Percentiles rank a stretch among this genome's conserved stretches.
These are phyloP conservation scores for Verticillium zaregamsianum DNA, from an alignment of 2,329 filamentous ascomycete species.

Conservation along the genomic window DNA sequence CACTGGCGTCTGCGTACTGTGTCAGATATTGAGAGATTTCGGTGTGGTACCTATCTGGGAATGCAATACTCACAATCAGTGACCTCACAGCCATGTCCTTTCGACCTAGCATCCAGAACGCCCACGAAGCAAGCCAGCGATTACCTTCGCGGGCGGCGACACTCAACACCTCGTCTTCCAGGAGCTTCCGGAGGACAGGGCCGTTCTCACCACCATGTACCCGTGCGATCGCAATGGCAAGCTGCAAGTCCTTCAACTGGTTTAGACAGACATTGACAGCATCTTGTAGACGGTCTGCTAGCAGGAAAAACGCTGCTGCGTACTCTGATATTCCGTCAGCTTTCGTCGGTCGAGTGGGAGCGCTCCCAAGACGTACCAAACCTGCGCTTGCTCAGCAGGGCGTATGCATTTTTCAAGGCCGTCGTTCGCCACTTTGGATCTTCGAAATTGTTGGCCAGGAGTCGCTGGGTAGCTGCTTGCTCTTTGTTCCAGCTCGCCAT, in stretches of 20 bases:
- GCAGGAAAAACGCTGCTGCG: slow-evolving; percentile 89
- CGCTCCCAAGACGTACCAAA: slow-evolving; percentile 57
- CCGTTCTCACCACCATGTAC: slow-evolving; percentile 86
- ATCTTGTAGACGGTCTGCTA: slow-evolving; percentile 80
- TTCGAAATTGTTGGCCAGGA: slow-evolving; percentile 87
- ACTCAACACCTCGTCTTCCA: slow-evolving; percentile 75
- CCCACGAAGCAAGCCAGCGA: slow-evolving; percentile 92
- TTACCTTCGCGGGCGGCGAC: slow-evolving; percentile 78
- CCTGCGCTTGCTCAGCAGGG: slow-evolving; percentile 81
- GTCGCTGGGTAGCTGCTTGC: slow-evolving; percentile 71
- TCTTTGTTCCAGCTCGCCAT: slow-evolving; percentile 90
- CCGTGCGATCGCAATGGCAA: slow-evolving; percentile 82
- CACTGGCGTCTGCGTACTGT: slow-evolving; percentile 64
- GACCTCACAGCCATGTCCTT: slow-evolving; percentile 80
- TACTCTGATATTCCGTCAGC: slow-evolving; percentile 57
- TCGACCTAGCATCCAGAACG: slow-evolving; percentile 84
- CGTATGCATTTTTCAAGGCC: slow-evolving; percentile 94
- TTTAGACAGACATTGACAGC: slow-evolving; percentile 83
- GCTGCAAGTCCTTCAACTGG: slow-evolving; percentile 82
- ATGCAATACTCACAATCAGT: slow-evolving; percentile 60
- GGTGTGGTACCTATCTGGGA: not conserved
- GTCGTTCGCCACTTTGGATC: slow-evolving; percentile 84
- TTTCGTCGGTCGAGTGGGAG: not conserved
- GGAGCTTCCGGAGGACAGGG: slow-evolving; percentile 65
- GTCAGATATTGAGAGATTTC: not conserved